Evolutionary conservation across 371 early-diverging fungal genomes (phyloP), one percentile per base, ranked within the genome.

Genomic region (Funneliformis caledonium): DNA sequence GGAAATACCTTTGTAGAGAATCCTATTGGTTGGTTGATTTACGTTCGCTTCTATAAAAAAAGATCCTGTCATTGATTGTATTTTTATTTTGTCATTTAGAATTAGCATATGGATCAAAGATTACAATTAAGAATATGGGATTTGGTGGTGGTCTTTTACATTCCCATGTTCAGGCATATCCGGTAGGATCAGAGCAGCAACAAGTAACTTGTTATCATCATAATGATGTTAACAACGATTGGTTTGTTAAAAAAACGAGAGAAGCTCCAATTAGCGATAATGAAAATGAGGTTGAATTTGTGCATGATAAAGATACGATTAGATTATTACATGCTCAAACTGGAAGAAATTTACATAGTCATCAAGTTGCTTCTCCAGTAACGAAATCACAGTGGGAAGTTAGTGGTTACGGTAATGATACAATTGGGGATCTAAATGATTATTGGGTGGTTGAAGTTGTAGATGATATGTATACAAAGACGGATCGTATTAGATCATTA

Each of bases 131-230:
- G 84, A 95, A 94, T 77, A 89, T 90, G 68, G 93, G 91, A 10
- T 92, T 91, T 80, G 97, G 97, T n/a, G 97, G 96, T 50, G 99
- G 99, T 9, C 85, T 98, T 75, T 91, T 99, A 62, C 99, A 99
- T 87, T 99, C 99, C 8, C 99, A 99, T 85, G 85, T 93, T 19
- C 96, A 98, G 85, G 90, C 87, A 12, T 99, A 94, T 83, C 99
- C 99, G 7, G 91, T 92, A 59, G 98, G 96, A 26, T 96, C 97
- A 4, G 92, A 94, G 72, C 98, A 97, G 84, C 98, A 99, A 83
- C 99, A 99, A 86, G 93, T 99, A n/a, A 99, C 99, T 0, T 94
- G 95, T 74, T 99, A 99, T 85, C 94, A 94, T 74, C 97, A 99
- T 87, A 97, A 96, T 83, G 99, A 99, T 87, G 83, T 83, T 74